Percentiles rank a stretch among this genome's conserved stretches.
These are phyloP conservation scores for Rhinocladiella mackenziei DNA, from an alignment of 2,329 filamentous ascomycete genomes.

Conservation along the genomic window DNA sequence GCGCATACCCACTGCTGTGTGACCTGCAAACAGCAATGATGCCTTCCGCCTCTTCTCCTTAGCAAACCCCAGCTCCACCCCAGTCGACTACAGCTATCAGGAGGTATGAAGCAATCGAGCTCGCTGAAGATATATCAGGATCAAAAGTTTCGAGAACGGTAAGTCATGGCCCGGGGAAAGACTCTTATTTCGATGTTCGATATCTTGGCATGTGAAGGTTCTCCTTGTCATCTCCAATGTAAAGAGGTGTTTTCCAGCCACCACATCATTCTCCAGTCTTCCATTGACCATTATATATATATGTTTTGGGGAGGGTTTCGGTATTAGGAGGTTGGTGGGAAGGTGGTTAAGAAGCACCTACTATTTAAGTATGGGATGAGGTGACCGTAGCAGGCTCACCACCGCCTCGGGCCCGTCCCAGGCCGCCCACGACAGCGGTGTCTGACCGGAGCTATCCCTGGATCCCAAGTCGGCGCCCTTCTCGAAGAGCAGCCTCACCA, in stretches of 20 bases:
- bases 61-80: too few species aligned
- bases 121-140: too few species aligned
- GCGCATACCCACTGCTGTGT: too few species aligned
- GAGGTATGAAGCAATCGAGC: too few species aligned
- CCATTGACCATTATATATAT: background rate
- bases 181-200: background rate
- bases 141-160: too few species aligned
- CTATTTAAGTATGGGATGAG: too few species aligned
- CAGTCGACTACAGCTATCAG: too few species aligned
- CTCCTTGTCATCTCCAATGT: background rate
- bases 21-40: too few species aligned
- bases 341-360: background rate
- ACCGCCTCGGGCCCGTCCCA: background rate
- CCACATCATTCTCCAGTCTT: background rate
- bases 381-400: background rate
- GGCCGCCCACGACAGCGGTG: background rate
- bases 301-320: background rate
- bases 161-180: too few species aligned
- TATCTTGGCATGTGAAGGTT: background rate
- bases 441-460: background rate
- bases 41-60: too few species aligned
- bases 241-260: background rate
- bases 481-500: conserved; percentile 13
- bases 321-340: background rate
- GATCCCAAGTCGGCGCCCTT: background rate